Base-by-base conservation (phyloP, 805 yeast species). In the Saturnispora silvae region DNA sequence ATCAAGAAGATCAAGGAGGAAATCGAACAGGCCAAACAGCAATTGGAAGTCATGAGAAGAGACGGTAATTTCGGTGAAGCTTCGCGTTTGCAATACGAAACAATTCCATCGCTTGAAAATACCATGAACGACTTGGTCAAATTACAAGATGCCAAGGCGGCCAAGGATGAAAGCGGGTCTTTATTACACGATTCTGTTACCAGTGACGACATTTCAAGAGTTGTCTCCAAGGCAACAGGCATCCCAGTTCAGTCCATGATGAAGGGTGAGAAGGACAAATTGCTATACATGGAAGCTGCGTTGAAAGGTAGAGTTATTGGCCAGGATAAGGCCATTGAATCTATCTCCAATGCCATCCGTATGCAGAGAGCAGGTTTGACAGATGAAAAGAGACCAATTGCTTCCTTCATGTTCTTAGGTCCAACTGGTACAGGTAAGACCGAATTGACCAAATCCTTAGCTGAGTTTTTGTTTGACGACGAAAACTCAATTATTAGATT, bases 381-480 rank as follows among this genome's bases (percentile, higher is more conserved):
- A 8, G 81, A 83, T 56, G 95, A 86, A 45, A 82, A 82, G 59
- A 72, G 96, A 43, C 98, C 98, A 5, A 87, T 89, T 50, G 97
- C 96, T 1, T 81, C 95, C 38, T 92, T 92, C 59, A 80, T 89
- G 81, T 92, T 92, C 60, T 66, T 92, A 46, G 98, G 98, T 17
- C 97, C 98, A 37, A 92, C 98, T 0, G 98, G 98, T 63, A 89
- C 97, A 0, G 98, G 98, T 63, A 89, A 89, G 60, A 92, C 98
- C 1, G 97, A 92, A 58, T 68, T 92, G 36, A 87, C 96, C 6
- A 89, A 92, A 57, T 78, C 94, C 0, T 68, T 89, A 40, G 95
- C 97, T 2, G 86, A 85, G 49, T 92, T 92, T 50, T 60, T 89
- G 49, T 92, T 92, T 60, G 92, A 86, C 52, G 89, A 89, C 56